Base-by-base conservation (phyloP, 2,329 filamentous ascomycete species). In the Alternaria arborescens region DNA sequence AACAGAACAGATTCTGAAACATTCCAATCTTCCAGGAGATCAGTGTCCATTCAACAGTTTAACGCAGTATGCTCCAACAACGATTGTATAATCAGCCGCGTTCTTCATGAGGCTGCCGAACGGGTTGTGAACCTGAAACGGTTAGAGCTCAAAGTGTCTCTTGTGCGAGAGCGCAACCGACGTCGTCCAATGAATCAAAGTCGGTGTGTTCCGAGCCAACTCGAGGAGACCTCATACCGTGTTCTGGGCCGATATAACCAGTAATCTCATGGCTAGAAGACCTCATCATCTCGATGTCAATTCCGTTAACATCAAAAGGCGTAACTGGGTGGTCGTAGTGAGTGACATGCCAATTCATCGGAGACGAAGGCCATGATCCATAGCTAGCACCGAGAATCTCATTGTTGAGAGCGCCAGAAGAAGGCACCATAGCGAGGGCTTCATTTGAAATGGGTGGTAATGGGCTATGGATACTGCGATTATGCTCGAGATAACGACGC, bases 41-140 rank as follows among this genome's bases (percentile, higher is more conserved):
- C 46, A 3, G 12, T 10, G 1, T 6, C 30, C 8, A 5, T 1
- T 3, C 24, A 4, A 22, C 28, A 0, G 18, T 1, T 1, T 18
- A 24, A 10, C 30, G 6, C 46, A 4, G 28, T 48, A 36, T 2
- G 30, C 7, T 48, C 16, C 20, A 2, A 11, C n/a, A 36, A 12
- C 10, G 4, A 20, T 18, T 2, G 8, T 1, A 1, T 36, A 30
- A 36, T 34, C 14, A 16, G 1, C 5, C 8, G 46, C 11, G 3
- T 36, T 2, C 18, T 24, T 22, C 28, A 20, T 4, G 1, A 20
- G 20, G 18, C 30, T 36, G 28, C 46, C 46, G 5, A 10, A 30
- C 10, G 22, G 18, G 5, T 20, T 20, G 30, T 8, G n/a, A 3
- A 41, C 1, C 12, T 5, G 5, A n/a, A 18, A 6, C 8, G 10